phyloP scores from a whole-genome alignment of 495 filamentous ascomycete genomes.

The Xeromyces bisporus region DNA sequence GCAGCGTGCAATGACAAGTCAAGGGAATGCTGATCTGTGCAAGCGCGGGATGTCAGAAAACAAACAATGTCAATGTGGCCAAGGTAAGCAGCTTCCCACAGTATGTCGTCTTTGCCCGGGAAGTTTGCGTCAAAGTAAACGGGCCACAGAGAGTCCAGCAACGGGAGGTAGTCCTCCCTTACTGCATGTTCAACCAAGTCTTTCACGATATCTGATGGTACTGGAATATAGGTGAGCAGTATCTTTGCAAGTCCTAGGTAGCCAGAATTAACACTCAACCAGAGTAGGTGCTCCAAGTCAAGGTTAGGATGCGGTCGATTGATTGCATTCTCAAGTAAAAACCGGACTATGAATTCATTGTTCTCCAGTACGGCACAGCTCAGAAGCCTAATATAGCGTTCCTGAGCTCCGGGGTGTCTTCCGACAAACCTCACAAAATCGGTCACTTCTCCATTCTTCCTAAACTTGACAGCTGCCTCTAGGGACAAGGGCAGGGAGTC shows the following conservation, averaged over 20 bases:
- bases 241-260: background rate
- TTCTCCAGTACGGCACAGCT: background rate
- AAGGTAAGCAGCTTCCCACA: background rate
- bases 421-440: background rate
- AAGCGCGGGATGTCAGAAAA: background rate
- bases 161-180: background rate
- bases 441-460: background rate
- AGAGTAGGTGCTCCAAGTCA: background rate
- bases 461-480: background rate
- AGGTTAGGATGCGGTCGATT: background rate
- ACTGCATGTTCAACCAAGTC: background rate
- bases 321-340: background rate
- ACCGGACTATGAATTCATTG: background rate
- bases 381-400: background rate
- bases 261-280: background rate
- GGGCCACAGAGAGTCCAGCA: background rate
- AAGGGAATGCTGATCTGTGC: background rate
- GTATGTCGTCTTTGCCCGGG: background rate
- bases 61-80: background rate
- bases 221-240: background rate
- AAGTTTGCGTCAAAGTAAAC: background rate
- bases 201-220: background rate
- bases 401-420: background rate
- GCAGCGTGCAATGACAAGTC: slow-evolving; percentile 1
- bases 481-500: background rate